These are phyloP conservation scores for Cytospora chrysosperma DNA, from an alignment of 2,329 filamentous ascomycete genomes.

Conservation along the genomic window DNA sequence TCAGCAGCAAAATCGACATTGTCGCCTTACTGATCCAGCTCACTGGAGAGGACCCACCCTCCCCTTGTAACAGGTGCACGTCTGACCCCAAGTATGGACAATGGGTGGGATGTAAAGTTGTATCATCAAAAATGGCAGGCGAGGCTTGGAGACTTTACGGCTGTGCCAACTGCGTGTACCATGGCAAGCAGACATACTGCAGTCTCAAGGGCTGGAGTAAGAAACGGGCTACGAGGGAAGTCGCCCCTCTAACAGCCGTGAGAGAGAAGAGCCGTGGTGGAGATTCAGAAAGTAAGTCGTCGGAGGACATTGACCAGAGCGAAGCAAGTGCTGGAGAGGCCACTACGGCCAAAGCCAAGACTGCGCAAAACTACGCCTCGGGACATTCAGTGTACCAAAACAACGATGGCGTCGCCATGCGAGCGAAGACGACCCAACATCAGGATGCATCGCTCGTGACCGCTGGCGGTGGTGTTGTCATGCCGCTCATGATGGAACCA, in stretches of 20 bases:
- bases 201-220: conserved; percentile 5
- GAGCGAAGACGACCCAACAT: not conserved
- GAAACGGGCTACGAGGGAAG: not conserved
- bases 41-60: conserved; percentile 1
- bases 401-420: not conserved
- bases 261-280: not conserved
- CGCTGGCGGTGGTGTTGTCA: not conserved
- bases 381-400: not conserved
- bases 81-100: not conserved
- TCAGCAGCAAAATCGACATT: conserved; percentile 1
- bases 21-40: conserved; percentile 7
- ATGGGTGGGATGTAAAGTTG: conserved; percentile 11
- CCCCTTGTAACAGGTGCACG: conserved; percentile 3
- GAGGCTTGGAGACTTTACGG: conserved; percentile 1
- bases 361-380: not conserved
- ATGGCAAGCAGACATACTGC: conserved; percentile 16
- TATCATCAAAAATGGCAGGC: not conserved
- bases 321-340: not conserved
- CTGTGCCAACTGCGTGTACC: conserved; percentile 15
- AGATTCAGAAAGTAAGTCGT: not conserved
- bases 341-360: not conserved
- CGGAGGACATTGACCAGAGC: not conserved
- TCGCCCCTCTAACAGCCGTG: not conserved
- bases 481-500: not conserved
- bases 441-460: not conserved